Evolutionary conservation across 164 flowering plant genomes (phyloP).

Genomic region (Magnolia officinalis): DNA sequence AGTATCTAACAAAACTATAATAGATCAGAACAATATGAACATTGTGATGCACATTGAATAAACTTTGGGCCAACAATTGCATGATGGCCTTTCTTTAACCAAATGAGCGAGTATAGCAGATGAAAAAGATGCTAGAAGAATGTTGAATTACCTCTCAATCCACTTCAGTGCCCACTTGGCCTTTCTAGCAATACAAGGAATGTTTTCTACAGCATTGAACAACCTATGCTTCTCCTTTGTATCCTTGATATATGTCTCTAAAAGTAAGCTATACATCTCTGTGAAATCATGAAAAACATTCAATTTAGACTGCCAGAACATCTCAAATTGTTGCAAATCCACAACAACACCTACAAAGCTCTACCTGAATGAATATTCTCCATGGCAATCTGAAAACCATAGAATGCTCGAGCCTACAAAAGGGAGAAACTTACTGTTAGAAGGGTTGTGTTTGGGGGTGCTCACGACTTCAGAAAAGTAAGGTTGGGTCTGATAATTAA

Average conservation of each 20-base stretch:
- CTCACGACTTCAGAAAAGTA: background rate
- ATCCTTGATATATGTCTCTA: slow-evolving; percentile 85
- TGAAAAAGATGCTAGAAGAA: background rate
- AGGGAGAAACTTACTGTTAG: background rate
- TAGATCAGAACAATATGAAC: no score
- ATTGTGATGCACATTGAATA: no score
- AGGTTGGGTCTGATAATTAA: background rate
- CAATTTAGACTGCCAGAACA: background rate
- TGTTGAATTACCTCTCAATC: slow-evolving; percentile 52
- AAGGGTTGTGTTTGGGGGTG: background rate
- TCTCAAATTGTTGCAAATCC: background rate
- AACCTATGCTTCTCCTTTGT: slow-evolving; percentile 62
- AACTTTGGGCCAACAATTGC: background rate
- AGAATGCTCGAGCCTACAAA: slow-evolving; percentile 71
- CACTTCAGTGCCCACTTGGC: slow-evolving; percentile 84
- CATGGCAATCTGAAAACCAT: slow-evolving; percentile 84
- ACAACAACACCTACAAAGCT: slow-evolving; percentile 15
- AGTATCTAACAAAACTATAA: no score
- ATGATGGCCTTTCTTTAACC: background rate
- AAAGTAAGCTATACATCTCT: slow-evolving; percentile 92
- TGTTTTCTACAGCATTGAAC: slow-evolving; percentile 74
- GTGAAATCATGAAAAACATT: slow-evolving; percentile 14
- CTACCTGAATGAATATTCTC: slow-evolving; percentile 90
- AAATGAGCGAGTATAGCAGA: background rate
- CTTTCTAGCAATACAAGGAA: slow-evolving; percentile 66